phyloP scores from a whole-genome alignment of 1,139 yeast species.

The Geotrichum klebahnii region DNA sequence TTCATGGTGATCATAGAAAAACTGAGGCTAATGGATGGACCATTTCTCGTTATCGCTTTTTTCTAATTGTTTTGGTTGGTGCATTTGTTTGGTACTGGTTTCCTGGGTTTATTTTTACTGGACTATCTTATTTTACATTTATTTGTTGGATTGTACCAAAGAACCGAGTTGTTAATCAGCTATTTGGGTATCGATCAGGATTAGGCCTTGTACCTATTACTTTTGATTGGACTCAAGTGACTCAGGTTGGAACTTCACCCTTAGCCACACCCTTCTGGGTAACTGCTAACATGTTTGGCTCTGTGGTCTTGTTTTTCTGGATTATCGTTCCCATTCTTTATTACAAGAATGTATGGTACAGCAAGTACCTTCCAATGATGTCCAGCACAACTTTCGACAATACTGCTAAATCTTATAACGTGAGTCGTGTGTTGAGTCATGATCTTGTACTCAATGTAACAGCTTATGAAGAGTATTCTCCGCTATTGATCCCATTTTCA shows the following conservation, averaged over 20 bases:
- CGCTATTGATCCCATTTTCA: constrained; percentile 51
- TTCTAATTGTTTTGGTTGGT: constrained; percentile 34
- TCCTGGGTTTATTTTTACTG: constrained; percentile 46
- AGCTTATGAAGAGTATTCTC: constrained; percentile 40
- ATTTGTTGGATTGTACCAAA: constrained; percentile 43
- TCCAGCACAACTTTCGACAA: constrained; percentile 43
- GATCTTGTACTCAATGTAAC: constrained; percentile 42
- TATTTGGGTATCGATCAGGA: constrained; percentile 51
- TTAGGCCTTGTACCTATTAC: constrained; percentile 52
- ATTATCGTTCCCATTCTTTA: constrained; percentile 42
- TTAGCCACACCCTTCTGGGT: constrained; percentile 53
- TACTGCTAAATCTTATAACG: constrained; percentile 41
- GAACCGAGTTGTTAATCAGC: constrained; percentile 47
- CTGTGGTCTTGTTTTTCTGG: constrained; percentile 38
- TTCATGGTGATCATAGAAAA: constrained; percentile 44
- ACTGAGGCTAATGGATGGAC: constrained; percentile 46
- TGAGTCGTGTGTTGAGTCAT: constrained; percentile 42
- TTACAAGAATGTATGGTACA: constrained; percentile 45
- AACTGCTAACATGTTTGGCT: constrained; percentile 44
- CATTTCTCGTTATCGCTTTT: constrained; percentile 42
- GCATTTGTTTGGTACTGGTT: constrained; percentile 48
- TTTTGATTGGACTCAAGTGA: constrained; percentile 47
- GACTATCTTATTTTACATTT: constrained; percentile 40
- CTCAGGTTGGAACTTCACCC: constrained; percentile 40
- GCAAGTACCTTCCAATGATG: constrained; percentile 47